Conservation (phyloP, 139 green algal genomes). For the Chlamydomonas applanata region DNA sequence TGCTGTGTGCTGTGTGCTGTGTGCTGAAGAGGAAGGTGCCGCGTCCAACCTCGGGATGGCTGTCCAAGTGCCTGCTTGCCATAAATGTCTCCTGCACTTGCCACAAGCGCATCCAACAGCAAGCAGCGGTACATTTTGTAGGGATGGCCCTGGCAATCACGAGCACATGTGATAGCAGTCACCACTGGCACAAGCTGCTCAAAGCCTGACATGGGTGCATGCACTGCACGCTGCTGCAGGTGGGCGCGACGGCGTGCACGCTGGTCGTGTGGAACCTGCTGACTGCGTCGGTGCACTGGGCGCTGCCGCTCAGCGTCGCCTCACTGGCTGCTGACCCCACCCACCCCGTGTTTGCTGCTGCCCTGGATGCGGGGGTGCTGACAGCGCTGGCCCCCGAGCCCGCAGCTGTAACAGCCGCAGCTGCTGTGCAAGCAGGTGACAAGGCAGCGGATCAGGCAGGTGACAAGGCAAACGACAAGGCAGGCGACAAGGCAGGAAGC, state of each 20-base stretch:
- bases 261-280: slow-evolving; percentile 63
- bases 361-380: slow-evolving; percentile 15
- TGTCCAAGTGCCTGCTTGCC: no score
- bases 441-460: background rate
- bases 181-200: background rate
- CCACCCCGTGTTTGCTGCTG: slow-evolving; percentile 37
- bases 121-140: no score
- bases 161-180: background rate
- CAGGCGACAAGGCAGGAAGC: slow-evolving; percentile 2
- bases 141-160: no score
- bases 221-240: background rate
- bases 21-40: no score
- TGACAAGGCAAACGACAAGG: background rate
- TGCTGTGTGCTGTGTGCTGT: no score
- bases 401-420: slow-evolving; percentile 8
- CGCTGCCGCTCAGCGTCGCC: slow-evolving; percentile 11
- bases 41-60: no score
- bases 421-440: background rate
- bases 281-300: slow-evolving; percentile 50
- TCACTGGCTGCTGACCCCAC: slow-evolving; percentile 38
- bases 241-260: slow-evolving; percentile 7
- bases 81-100: no score
- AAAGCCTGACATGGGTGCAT: background rate
- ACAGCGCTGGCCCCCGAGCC: no score
- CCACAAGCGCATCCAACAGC: no score